Evolutionary conservation across 352 stramenopile species (phyloP).

Genomic region (Achlya hypogyna): DNA sequence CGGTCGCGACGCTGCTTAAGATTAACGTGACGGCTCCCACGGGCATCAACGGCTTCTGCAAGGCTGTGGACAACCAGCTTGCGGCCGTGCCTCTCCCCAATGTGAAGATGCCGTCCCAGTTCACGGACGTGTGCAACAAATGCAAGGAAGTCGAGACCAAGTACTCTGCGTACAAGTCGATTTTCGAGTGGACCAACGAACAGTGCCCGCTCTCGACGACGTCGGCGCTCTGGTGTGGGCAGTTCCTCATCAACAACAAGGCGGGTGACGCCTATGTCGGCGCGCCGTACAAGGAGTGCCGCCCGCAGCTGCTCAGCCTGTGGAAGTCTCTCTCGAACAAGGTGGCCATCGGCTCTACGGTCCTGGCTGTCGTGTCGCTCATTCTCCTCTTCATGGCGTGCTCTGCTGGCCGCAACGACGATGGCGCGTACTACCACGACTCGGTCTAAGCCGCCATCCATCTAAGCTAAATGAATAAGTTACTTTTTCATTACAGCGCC

Average conservation of each 20-base stretch:
- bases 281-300: conserved; percentile 13
- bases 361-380: conserved; percentile 10
- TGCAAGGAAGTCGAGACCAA: conserved; percentile 41
- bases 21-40: conserved; percentile 43
- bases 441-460: background rate
- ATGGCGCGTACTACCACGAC: background rate
- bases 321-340: background rate
- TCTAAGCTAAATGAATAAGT: background rate
- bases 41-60: conserved; percentile 51
- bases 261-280: conserved; percentile 19
- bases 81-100: conserved; percentile 4
- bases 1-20: conserved; percentile 24
- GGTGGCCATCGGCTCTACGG: conserved; percentile 1
- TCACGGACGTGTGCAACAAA: conserved; percentile 30
- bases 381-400: conserved; percentile 17
- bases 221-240: conserved; percentile 52
- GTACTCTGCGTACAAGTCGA: conserved; percentile 36
- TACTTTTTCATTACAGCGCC: background rate
- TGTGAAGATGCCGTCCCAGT: conserved; percentile 6
- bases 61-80: conserved; percentile 30
- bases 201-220: conserved; percentile 49
- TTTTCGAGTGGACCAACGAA: conserved; percentile 74
- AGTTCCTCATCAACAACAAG: conserved; percentile 34
- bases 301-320: background rate
- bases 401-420: background rate